Conservation (phyloP, 2,329 filamentous ascomycete genomes). For the Trichoderma oligosporum region DNA sequence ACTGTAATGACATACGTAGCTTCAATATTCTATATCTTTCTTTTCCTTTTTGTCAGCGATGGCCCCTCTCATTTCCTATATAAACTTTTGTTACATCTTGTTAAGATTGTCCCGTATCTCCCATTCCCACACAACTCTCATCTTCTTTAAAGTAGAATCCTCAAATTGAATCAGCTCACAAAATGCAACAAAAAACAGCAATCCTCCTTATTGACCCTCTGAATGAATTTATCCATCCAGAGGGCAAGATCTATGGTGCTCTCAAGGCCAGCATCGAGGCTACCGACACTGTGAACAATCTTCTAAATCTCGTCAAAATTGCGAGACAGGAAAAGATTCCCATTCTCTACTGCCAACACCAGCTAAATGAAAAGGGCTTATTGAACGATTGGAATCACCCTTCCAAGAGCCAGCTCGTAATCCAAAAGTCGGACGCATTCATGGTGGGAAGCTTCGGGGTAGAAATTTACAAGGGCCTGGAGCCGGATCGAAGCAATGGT, state of each 20-base stretch:
- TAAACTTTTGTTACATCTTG: background rate
- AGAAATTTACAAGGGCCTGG: slow-evolving; percentile 20
- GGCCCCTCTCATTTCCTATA: background rate
- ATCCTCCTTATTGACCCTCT: slow-evolving; percentile 23
- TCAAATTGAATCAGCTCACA: background rate
- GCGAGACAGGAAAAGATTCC: slow-evolving; percentile 18
- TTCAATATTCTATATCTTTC: no score
- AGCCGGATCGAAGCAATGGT: slow-evolving; percentile 22
- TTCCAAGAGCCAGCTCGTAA: background rate
- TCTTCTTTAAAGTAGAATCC: background rate
- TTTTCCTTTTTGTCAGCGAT: no score
- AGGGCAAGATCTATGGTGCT: slow-evolving; percentile 19
- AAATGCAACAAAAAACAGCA: slow-evolving; percentile 16
- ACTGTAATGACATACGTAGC: no score
- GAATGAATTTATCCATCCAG: slow-evolving; percentile 23
- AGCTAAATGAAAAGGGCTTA: slow-evolving; percentile 14
- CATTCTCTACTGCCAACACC: slow-evolving; percentile 21
- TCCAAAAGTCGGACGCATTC: slow-evolving; percentile 7
- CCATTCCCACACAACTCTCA: background rate
- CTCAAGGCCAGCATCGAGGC: slow-evolving; percentile 16
- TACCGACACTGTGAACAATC: slow-evolving; percentile 14
- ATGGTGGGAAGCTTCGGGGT: slow-evolving; percentile 21
- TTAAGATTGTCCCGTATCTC: background rate
- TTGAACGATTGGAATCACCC: slow-evolving; percentile 20
- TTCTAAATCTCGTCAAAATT: slow-evolving; percentile 13